Evolutionary conservation across 805 yeast genomes (phyloP), one percentile per base, ranked within the genome.

Genomic region (Wickerhamiella brachini): DNA sequence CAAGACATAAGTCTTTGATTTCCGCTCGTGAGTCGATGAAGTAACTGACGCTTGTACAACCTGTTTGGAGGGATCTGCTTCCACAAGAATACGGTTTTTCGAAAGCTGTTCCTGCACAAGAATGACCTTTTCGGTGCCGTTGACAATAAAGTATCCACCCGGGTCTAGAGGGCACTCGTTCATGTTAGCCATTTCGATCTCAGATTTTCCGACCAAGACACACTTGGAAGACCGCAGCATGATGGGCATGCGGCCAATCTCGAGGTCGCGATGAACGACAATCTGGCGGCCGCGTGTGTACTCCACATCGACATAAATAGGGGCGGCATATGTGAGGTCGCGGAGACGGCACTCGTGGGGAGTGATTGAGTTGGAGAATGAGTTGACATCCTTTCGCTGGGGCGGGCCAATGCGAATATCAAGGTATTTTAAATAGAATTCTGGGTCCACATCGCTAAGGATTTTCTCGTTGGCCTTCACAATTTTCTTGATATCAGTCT

Each of bases 171-270:
- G 98, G 68, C 98, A 93, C 68, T 93, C 98, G 59, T 85, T 82
- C 58, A 85, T 72, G 23, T 70, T 70, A 0, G 98, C 97, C 97
- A 93, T 90, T 59, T 79, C 83, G 29, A 71, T 66, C 61, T 90
- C 95, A 48, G 79, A 73, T 47, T 84, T 80, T 18, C 88, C 94
- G 55, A 79, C 79, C 53, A 93, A 71, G 37, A 86, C 81, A 75
- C 98, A 93, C 65, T 88, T 87, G 64, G 87, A 85, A 23, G 95
- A 85, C 60, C 97, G 76, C 59, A 93, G 74, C 98, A 93, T 93
- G 61, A 93, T 81, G n/a, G 98, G 98, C 96, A 93, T 93, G 62
- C 95, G 78, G 37, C 98, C 99, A 54, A 93, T 90, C 65, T 89
- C 97, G 54, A 93, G 76, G 63, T 87, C 94, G 60, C 84, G 77